phyloP scores from a whole-genome alignment of 257 asterid species.

The Asclepias syriaca region DNA sequence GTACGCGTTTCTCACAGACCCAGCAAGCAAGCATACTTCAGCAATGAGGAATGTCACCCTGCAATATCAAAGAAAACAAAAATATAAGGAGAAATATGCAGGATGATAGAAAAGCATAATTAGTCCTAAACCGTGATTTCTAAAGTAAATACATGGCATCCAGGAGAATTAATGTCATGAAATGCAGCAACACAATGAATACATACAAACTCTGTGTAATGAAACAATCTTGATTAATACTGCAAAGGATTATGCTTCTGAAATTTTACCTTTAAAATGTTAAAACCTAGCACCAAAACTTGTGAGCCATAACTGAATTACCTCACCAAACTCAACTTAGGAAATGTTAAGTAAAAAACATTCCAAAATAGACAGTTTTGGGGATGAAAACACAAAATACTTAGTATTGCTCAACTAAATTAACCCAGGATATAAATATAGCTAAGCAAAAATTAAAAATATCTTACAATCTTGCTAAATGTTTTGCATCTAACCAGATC shows the following conservation, averaged over 20 bases:
- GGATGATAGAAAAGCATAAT: background rate
- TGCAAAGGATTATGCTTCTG: background rate
- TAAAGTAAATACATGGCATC: background rate
- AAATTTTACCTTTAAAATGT: background rate
- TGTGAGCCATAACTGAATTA: background rate
- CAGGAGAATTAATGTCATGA: background rate
- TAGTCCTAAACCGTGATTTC: background rate
- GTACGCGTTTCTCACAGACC: slow-evolving; percentile 68
- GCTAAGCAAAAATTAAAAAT: background rate
- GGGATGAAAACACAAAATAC: background rate
- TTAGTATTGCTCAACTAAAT: background rate
- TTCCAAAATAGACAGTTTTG: background rate
- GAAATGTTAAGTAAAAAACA: background rate
- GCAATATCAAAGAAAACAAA: slow-evolving; percentile 4
- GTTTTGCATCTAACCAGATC: background rate
- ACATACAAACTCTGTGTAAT: background rate
- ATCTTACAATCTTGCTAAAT: background rate
- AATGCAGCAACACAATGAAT: background rate
- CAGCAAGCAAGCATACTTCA: slow-evolving; percentile 71
- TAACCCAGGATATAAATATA: background rate
- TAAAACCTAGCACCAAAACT: background rate
- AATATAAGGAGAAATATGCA: no score
- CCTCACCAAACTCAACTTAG: background rate
- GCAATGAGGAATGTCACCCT: slow-evolving; percentile 70
- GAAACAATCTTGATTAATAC: background rate